Percentiles rank a stretch among this genome's conserved stretches.
These are phyloP conservation scores for Cucurbita pepo DNA, from an alignment of 306 rosid genomes.

Conservation along the genomic window DNA sequence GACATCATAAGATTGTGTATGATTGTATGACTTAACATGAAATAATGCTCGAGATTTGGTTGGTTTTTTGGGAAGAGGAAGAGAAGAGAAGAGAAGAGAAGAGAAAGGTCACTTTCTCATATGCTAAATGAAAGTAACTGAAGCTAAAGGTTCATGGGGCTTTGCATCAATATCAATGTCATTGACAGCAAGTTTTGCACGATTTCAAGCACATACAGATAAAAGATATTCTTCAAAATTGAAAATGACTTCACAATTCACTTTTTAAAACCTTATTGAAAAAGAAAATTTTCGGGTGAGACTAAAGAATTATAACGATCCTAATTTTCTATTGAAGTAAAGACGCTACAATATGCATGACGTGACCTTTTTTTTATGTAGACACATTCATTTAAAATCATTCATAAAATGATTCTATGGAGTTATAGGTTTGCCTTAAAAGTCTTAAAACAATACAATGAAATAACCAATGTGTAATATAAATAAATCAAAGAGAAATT, in stretches of 20 bases:
- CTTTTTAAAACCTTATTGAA: neutral
- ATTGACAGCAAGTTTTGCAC: slow-evolving; percentile 2
- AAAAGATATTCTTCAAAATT: neutral
- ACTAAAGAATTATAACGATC: too few relatives aligned
- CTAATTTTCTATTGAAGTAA: too few relatives aligned
- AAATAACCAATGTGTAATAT: too few relatives aligned
- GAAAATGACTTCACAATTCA: slow-evolving; percentile 1
- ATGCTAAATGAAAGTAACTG: neutral
- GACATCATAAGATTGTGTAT: neutral
- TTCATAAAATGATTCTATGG: too few relatives aligned
- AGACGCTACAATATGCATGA: too few relatives aligned
- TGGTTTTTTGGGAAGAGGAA: neutral
- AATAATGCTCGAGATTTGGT: neutral
- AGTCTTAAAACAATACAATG: too few relatives aligned
- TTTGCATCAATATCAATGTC: slow-evolving; percentile 3
- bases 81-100: neutral
- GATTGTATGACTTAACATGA: neutral
- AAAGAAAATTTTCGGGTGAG: too few relatives aligned
- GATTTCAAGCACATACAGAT: neutral
- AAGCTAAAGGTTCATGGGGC: neutral
- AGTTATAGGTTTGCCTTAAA: too few relatives aligned
- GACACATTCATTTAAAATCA: too few relatives aligned
- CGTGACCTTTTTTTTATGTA: too few relatives aligned
- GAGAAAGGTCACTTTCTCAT: neutral
- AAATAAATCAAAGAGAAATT: too few relatives aligned